A percentile compares a stretch with the other conserved stretches of the same genome.
These are phyloP conservation scores for Neonectria neomacrospora DNA, from an alignment of 2,329 filamentous ascomycete genomes.

Conservation along the genomic window DNA sequence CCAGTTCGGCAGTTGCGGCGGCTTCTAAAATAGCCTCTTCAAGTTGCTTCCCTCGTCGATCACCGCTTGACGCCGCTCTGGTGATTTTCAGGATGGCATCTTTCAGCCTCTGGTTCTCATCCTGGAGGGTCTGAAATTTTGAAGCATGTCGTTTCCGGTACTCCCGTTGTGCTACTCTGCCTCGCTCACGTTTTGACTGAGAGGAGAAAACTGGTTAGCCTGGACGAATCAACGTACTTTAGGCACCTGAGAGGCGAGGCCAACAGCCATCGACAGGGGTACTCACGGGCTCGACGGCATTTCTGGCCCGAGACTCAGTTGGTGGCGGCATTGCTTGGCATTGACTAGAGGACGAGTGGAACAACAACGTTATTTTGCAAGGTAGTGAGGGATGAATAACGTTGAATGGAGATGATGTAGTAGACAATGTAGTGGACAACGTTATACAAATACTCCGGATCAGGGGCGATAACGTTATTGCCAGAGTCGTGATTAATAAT, in stretches of 20 bases:
- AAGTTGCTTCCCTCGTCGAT: constrained; percentile 27
- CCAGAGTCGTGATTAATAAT: constrained; percentile 21
- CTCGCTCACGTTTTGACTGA: constrained; percentile 43
- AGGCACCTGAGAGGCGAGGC: too few relatives aligned
- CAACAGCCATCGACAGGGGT: not conserved
- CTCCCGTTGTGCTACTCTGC: constrained; percentile 42
- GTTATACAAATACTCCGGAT: not conserved
- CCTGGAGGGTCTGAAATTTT: constrained; percentile 40
- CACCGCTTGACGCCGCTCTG: constrained; percentile 26
- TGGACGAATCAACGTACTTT: not conserved
- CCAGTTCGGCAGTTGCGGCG: constrained; percentile 19
- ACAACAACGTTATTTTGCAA: not conserved
- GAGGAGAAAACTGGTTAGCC: not conserved
- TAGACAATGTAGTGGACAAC: not conserved
- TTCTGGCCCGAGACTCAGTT: constrained; percentile 2
- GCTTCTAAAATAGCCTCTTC: constrained; percentile 33
- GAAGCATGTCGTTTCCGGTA: constrained; percentile 43
- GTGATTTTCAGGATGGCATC: constrained; percentile 37
- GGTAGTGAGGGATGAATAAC: not conserved
- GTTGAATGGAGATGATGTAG: not conserved
- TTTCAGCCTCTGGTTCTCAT: constrained; percentile 40
- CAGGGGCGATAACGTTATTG: constrained; percentile 20
- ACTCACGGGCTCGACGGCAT: constrained; percentile 32
- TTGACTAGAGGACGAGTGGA: not conserved
- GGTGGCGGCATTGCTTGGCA: constrained; percentile 31